Conservation (phyloP, 2,329 filamentous ascomycete species). For the Phoma sp. region DNA sequence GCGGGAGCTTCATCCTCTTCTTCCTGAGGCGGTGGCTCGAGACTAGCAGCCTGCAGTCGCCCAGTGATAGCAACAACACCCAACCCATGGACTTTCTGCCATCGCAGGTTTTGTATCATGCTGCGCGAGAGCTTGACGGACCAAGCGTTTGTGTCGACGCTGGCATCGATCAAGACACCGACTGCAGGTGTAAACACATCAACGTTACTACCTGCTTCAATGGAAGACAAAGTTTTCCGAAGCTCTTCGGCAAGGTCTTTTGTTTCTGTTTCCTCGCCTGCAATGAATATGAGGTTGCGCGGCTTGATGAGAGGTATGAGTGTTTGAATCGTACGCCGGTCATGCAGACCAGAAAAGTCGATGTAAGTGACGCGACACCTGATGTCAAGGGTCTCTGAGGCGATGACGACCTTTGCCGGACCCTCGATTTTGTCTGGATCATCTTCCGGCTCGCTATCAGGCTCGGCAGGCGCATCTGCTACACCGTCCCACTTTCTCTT, state of each 20-base stretch:
- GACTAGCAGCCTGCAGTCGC: conserved; percentile 61
- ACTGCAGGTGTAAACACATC: conserved; percentile 82
- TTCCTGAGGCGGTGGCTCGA: conserved; percentile 49
- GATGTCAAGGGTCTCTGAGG: conserved; percentile 67
- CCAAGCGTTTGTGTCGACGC: conserved; percentile 98
- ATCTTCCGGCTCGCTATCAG: conserved; percentile 57
- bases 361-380: conserved; percentile 83
- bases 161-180: conserved; percentile 81
- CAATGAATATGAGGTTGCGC: conserved; percentile 91
- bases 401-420: conserved; percentile 77
- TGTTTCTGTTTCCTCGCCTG: conserved; percentile 77
- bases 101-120: conserved; percentile 85
- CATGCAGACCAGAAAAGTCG: conserved; percentile 91
- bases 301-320: conserved; percentile 92
- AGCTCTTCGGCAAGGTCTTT: conserved; percentile 79
- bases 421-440: conserved; percentile 64
- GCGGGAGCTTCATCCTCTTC: conserved; percentile 51
- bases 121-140: conserved; percentile 85
- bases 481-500: conserved; percentile 93
- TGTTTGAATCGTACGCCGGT: conserved; percentile 93
- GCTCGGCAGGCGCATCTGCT: conserved; percentile 46
- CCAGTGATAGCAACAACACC: conserved; percentile 94
- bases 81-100: conserved; percentile 91
- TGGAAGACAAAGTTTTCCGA: conserved; percentile 65
- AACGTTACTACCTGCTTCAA: conserved; percentile 52